A percentile compares a stretch with the other conserved stretches of the same genome.
These are phyloP conservation scores for Avena atlantica DNA, from an alignment of 176 grass and related monocot genomes.

Conservation along the genomic window DNA sequence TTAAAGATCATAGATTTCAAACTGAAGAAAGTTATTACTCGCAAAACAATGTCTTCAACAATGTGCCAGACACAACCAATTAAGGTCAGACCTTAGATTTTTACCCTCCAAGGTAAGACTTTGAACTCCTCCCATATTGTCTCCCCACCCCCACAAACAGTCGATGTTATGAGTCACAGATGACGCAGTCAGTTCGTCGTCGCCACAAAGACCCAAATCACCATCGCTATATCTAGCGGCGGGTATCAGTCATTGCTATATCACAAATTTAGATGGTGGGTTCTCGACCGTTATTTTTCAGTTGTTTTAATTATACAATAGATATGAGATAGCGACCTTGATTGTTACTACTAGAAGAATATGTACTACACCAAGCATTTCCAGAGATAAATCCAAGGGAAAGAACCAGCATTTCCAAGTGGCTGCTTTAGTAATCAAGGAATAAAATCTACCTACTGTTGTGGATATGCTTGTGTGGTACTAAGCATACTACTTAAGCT, in stretches of 20 bases:
- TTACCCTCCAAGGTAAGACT: no score
- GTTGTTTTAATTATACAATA: background rate
- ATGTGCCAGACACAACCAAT: no score
- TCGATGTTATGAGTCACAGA: no score
- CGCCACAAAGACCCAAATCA: no score
- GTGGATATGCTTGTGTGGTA: constrained; percentile 5
- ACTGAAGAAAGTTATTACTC: no score
- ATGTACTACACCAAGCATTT: background rate
- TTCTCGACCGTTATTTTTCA: background rate
- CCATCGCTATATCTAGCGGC: background rate
- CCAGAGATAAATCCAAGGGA: background rate
- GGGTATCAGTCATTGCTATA: background rate
- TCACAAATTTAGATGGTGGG: background rate
- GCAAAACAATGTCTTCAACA: no score
- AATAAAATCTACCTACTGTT: constrained; percentile 3
- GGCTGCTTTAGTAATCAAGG: background rate
- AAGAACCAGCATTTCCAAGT: background rate
- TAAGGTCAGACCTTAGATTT: no score
- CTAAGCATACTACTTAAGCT: background rate
- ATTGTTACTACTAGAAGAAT: background rate
- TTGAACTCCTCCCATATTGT: no score
- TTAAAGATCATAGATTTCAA: no score
- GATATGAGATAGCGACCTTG: background rate
- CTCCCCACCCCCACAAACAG: no score
- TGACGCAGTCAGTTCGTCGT: no score